Evolutionary conservation across 495 filamentous ascomycete species (phyloP), one percentile per base, ranked within the genome.

Genomic region (Trichoderma reesei): DNA sequence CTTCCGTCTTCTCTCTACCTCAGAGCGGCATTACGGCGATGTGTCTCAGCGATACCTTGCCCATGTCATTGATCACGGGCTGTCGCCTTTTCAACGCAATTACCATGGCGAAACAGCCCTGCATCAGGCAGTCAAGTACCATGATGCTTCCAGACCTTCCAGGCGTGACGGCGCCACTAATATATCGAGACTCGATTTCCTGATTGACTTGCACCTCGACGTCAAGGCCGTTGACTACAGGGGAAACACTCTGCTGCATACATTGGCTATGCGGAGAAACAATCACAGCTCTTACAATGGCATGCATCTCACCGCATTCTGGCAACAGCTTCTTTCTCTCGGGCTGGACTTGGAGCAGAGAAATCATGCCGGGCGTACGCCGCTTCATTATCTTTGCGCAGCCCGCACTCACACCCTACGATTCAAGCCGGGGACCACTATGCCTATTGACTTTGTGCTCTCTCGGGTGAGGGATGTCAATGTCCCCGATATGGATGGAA

Each of bases 351-450:
- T 63, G n/a, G 41, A 63, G n/a, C 61, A 46, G 20, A 46, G 36
- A 20, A 63, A 63, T 34, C 18, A 63, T 14, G 37, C 61, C 16
- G 61, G 61, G n/a, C 61, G 18, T 10, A 63, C 61, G 61, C 61
- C 61, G 20, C 41, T 63, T 20, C 61, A 63, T 48, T 31, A 48
- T 44, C 11, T 63, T 20, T 63, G 61, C 41, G 10, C 41, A 34
- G 20, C n/a, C 3, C 26, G 4, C 48, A 11, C 41, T 26, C 18
- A 26, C 18, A 3, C 26, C 5, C 36, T 18, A n/a, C 41, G 18
- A 2, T 4, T 16, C 10, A 3, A 10, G 20, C 31, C 7, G 26
- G 26, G 51, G 16, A 33, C 10, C 10, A 11, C 34, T 10, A 56
- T 34, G 51, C 51, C 51, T 10, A 13, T 56, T 11, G 20, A 31